Evolutionary conservation across 768 basidiomycete species (phyloP).

Genomic region (Auriscalpium orientale): DNA sequence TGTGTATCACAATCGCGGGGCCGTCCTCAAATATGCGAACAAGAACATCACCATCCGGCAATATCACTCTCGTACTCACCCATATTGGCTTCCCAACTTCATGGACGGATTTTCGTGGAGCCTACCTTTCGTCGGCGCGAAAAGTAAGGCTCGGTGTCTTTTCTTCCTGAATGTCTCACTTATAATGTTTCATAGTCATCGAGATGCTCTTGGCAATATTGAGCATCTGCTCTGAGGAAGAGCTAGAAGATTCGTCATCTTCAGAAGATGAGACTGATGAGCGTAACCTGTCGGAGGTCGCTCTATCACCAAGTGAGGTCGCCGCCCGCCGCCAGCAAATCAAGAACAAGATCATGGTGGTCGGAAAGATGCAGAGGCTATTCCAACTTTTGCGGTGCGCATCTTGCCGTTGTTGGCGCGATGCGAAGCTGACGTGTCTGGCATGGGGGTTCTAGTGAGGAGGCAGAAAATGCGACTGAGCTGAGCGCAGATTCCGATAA

Average conservation of each 20-base stretch:
- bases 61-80: constrained; percentile 42
- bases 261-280: constrained; percentile 38
- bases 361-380: constrained; percentile 85
- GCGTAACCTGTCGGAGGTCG: constrained; percentile 1
- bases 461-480: constrained; percentile 73
- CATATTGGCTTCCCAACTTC: constrained; percentile 98
- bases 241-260: constrained; percentile 64
- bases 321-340: constrained; percentile 65
- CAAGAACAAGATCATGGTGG: constrained; percentile 90
- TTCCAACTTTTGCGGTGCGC: constrained; percentile 83
- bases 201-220: constrained; percentile 98
- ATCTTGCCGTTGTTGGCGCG: background rate
- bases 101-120: constrained; percentile 99
- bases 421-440: background rate
- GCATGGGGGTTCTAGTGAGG: constrained; percentile 42
- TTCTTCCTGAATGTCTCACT: background rate
- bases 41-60: constrained; percentile 89
- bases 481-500: constrained; percentile 33
- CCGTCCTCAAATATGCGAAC: constrained; percentile 94
- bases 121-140: constrained; percentile 95
- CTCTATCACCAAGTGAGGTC: constrained; percentile 33
- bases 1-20: constrained; percentile 93
- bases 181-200: constrained; percentile 49
- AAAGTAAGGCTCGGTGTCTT: constrained; percentile 55
- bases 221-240: constrained; percentile 93